Conservation (phyloP, 306 rosid genomes). For the Malus orientalis region DNA sequence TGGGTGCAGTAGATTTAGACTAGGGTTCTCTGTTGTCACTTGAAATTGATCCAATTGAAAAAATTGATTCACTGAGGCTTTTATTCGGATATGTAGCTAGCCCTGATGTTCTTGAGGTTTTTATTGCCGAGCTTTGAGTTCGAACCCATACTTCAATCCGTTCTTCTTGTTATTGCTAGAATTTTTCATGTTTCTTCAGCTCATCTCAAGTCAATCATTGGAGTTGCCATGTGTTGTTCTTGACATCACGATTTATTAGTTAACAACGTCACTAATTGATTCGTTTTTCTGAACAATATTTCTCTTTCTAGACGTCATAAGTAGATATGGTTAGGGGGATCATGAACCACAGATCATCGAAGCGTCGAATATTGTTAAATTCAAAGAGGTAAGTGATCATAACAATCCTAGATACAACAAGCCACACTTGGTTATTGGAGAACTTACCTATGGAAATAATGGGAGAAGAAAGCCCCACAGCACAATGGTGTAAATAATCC, state of each 20-base stretch:
- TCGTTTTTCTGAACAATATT: background rate
- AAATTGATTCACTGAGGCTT: background rate
- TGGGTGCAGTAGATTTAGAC: background rate
- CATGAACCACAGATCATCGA: background rate
- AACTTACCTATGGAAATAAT: background rate
- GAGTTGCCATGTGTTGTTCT: background rate
- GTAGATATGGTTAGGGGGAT: background rate
- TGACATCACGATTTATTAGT: background rate
- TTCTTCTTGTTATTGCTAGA: no score
- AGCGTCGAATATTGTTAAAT: background rate
- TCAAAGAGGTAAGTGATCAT: background rate
- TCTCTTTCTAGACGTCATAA: background rate
- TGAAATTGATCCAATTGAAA: background rate
- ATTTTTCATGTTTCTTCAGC: background rate
- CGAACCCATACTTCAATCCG: background rate
- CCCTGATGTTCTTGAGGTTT: background rate
- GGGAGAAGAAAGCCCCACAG: background rate
- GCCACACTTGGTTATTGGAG: background rate
- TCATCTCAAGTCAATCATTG: background rate
- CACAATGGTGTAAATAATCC: background rate
- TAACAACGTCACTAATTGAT: background rate
- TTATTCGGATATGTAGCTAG: background rate
- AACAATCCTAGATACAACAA: background rate
- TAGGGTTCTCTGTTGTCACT: background rate
- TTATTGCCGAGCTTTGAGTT: background rate